phyloP scores from a whole-genome alignment of 106 monocot species.

The Posidonia australis region DNA sequence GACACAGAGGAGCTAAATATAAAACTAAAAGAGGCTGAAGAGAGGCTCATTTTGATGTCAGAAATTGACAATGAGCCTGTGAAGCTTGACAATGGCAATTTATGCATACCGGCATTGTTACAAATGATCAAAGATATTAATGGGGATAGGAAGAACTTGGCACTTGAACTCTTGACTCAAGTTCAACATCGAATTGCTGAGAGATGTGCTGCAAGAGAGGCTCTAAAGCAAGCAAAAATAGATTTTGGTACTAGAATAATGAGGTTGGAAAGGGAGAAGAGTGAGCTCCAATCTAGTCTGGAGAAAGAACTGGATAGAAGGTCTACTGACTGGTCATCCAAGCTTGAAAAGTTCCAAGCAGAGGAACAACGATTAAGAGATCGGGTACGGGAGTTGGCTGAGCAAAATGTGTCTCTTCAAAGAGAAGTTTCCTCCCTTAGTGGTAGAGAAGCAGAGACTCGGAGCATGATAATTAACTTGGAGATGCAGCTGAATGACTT shows the following conservation, averaged over 20 bases:
- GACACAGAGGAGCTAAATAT: constrained; percentile 36
- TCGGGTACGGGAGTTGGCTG: constrained; percentile 77
- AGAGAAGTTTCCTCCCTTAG: constrained; percentile 68
- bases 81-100: constrained; percentile 9
- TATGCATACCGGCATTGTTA: constrained; percentile 24
- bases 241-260: constrained; percentile 63
- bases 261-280: constrained; percentile 81
- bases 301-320: constrained; percentile 87
- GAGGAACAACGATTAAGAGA: constrained; percentile 83
- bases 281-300: constrained; percentile 46
- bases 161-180: constrained; percentile 57
- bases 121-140: constrained; percentile 36
- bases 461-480: constrained; percentile 31
- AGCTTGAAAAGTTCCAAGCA: constrained; percentile 56
- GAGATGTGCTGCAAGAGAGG: constrained; percentile 45
- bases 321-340: constrained; percentile 69
- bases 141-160: constrained; percentile 49
- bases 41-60: constrained; percentile 20
- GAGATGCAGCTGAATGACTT: constrained; percentile 34
- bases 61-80: constrained; percentile 41
- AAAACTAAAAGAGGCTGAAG: constrained; percentile 55
- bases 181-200: constrained; percentile 52
- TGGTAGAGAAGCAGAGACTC: constrained; percentile 29
- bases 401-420: constrained; percentile 87
- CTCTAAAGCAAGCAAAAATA: constrained; percentile 34